A percentile compares a stretch with the other conserved stretches of the same genome.
These are phyloP conservation scores for Bisporella sp. DNA, from an alignment of 2,329 filamentous ascomycete genomes.

Conservation along the genomic window DNA sequence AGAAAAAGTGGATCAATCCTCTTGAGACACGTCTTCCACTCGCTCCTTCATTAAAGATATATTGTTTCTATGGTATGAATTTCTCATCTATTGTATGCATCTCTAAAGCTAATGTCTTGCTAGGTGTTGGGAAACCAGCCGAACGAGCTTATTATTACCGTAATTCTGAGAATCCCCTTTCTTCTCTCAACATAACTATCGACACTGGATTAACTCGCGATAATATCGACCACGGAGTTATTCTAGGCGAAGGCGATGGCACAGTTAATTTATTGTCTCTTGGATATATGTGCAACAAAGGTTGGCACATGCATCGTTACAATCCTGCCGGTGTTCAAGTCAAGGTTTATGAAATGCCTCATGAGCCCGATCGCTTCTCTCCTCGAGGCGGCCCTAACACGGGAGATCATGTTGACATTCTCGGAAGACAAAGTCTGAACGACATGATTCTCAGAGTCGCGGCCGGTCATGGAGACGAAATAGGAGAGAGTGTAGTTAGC, in stretches of 20 bases:
- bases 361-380: slow-evolving; percentile 89
- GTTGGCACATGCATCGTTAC: slow-evolving; percentile 89
- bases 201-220: slow-evolving; percentile 56
- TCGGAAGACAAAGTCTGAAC: slow-evolving; percentile 82
- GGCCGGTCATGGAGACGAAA: slow-evolving; percentile 73
- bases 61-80: slow-evolving; percentile 76
- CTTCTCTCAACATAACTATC: slow-evolving; percentile 68
- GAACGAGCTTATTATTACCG: slow-evolving; percentile 92
- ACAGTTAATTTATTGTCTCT: slow-evolving; percentile 89
- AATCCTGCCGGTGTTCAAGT: slow-evolving; percentile 80
- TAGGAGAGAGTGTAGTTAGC: slow-evolving; percentile 71
- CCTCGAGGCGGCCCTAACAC: slow-evolving; percentile 65
- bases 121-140: slow-evolving; percentile 78
- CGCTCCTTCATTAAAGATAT: slow-evolving; percentile 86
- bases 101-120: background rate
- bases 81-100: background rate
- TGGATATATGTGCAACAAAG: slow-evolving; percentile 95
- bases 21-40: slow-evolving; percentile 81
- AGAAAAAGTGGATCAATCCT: slow-evolving; percentile 88
- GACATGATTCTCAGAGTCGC: slow-evolving; percentile 84
- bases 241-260: slow-evolving; percentile 92
- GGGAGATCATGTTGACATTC: slow-evolving; percentile 93
- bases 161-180: slow-evolving; percentile 52
- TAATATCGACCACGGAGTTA: slow-evolving; percentile 76
- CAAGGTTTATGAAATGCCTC: slow-evolving; percentile 90